phyloP scores from a whole-genome alignment of 1,284 basidiomycete species.

The Melampsora americana region DNA sequence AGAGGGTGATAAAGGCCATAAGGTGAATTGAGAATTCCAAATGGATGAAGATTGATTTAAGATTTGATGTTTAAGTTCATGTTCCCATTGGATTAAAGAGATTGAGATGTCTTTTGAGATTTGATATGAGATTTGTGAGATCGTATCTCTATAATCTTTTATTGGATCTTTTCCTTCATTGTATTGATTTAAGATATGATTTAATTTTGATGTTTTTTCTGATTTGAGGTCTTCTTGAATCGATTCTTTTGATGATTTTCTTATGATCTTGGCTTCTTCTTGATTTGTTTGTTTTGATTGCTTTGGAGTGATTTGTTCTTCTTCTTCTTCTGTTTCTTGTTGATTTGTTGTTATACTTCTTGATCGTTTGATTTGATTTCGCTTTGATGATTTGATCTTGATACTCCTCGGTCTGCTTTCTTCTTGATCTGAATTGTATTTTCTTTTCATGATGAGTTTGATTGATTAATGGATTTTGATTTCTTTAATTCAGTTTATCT shows the following conservation, averaged over 20 bases:
- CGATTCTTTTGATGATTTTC: too few relatives aligned
- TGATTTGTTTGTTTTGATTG: too few relatives aligned
- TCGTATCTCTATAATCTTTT: slow-evolving; percentile 30
- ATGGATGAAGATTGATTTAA: background rate
- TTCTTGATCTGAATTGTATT: too few relatives aligned
- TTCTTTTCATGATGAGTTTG: too few relatives aligned
- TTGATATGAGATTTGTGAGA: slow-evolving; percentile 14
- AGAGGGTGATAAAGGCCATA: slow-evolving; percentile 38
- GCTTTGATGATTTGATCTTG: too few relatives aligned
- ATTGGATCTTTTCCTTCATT: background rate
- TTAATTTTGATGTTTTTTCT: too few relatives aligned
- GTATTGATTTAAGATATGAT: slow-evolving; percentile 2
- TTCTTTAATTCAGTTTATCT: too few relatives aligned
- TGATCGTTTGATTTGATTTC: background rate
- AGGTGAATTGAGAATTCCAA: slow-evolving; percentile 7
- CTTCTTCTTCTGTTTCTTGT: background rate
- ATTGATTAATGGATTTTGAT: too few relatives aligned
- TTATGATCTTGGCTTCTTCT: too few relatives aligned
- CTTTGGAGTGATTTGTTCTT: background rate
- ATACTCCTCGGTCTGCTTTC: too few relatives aligned
- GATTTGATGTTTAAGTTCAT: background rate
- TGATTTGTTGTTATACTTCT: background rate
- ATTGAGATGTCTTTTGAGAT: slow-evolving; percentile 27
- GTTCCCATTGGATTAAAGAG: slow-evolving; percentile 29
- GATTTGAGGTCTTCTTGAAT: too few relatives aligned